Percentiles rank a stretch among this genome's conserved stretches.
Conservation (phyloP, 805 yeast genomes). For the Candida nonsorbophila region DNA sequence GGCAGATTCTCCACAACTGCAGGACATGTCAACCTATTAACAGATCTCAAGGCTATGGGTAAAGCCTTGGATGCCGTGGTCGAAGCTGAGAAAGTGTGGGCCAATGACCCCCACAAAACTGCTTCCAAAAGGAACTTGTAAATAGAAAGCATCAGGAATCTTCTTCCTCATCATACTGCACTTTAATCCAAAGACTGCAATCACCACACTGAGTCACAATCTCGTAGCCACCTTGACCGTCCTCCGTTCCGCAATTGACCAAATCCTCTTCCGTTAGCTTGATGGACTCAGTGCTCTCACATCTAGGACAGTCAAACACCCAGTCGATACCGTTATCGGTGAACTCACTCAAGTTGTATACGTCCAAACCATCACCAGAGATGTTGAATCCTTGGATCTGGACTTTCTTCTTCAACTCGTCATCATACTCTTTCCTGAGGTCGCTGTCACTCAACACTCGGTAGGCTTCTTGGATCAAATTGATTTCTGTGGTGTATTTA, state of each 20-base stretch:
- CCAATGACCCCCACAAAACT: no score
- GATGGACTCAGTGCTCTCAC: conserved; percentile 50
- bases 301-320: conserved; percentile 59
- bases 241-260: conserved; percentile 45
- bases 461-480: conserved; percentile 62
- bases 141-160: background rate
- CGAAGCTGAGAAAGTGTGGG: conserved; percentile 49
- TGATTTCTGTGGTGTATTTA: conserved; percentile 5
- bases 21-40: conserved; percentile 79
- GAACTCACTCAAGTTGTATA: conserved; percentile 61
- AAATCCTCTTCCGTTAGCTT: conserved; percentile 57
- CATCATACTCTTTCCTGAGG: conserved; percentile 49
- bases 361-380: conserved; percentile 69
- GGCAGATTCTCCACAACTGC: conserved; percentile 58
- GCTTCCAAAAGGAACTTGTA: no score
- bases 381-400: conserved; percentile 33
- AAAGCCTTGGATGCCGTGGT: conserved; percentile 61
- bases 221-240: conserved; percentile 51
- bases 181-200: conserved; percentile 84
- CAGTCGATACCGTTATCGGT: conserved; percentile 35
- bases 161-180: conserved; percentile 52
- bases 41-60: conserved; percentile 69
- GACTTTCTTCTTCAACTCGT: conserved; percentile 25
- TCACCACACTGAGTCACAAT: conserved; percentile 74
- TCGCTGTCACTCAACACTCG: conserved; percentile 40